A percentile compares a stretch with the other conserved stretches of the same genome.
phyloP scores from a whole-genome alignment of 176 grass and related monocot genomes.

The Hsuehochloa calcarea region DNA sequence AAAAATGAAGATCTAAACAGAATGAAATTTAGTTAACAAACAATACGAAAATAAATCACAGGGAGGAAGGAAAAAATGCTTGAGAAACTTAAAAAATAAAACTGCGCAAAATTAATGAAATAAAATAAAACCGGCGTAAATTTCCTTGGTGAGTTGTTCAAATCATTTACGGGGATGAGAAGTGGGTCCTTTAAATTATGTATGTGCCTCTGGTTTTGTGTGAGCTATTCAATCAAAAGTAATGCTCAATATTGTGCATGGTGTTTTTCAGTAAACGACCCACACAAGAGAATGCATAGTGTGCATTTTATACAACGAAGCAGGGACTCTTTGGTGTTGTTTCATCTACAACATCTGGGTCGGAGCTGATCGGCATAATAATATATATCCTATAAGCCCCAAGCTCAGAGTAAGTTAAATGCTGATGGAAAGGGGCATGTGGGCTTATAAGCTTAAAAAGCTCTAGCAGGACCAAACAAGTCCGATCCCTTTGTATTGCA shows the following conservation, averaged over 20 bases:
- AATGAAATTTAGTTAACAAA: neutral
- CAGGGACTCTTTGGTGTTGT: neutral
- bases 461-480: neutral
- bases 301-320: neutral
- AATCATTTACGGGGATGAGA: neutral
- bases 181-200: neutral
- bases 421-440: neutral
- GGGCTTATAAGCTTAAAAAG: neutral
- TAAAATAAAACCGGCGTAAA: neutral
- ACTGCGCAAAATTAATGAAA: neutral
- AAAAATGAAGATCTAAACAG: neutral
- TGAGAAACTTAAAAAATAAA: neutral
- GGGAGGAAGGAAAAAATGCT: neutral
- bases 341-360: neutral
- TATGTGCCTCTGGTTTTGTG: neutral
- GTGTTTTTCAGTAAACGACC: neutral
- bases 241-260: neutral
- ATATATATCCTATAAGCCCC: neutral
- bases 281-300: neutral
- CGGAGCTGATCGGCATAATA: neutral
- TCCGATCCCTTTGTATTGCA: neutral
- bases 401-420: neutral
- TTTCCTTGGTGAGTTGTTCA: neutral
- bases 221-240: neutral
- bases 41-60: neutral